These are phyloP conservation scores for Groenewaldozyma tartarivorans DNA, from an alignment of 805 yeast species.

Conservation along the genomic window DNA sequence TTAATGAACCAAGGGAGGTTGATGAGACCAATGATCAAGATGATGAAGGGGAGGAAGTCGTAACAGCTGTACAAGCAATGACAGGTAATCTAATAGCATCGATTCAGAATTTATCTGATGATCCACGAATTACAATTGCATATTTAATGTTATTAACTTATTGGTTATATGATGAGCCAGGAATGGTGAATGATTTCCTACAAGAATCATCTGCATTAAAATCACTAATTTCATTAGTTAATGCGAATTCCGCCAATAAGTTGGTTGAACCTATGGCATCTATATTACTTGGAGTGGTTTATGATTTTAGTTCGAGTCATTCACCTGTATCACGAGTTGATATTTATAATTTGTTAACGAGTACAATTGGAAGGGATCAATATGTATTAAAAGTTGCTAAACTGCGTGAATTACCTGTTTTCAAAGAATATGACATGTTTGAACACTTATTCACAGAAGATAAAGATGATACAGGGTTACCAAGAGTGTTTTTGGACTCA, in stretches of 20 bases:
- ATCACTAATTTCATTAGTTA: constrained; percentile 56
- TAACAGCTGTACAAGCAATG: constrained; percentile 63
- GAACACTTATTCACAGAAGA: constrained; percentile 40
- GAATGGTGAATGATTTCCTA: constrained; percentile 67
- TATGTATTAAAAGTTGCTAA: constrained; percentile 65
- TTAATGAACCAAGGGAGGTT: constrained; percentile 52
- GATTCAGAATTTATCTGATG: constrained; percentile 40
- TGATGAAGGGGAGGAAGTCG: constrained; percentile 53
- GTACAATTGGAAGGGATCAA: constrained; percentile 72
- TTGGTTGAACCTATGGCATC: constrained; percentile 67
- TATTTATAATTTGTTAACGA: constrained; percentile 51
- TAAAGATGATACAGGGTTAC: constrained; percentile 78
- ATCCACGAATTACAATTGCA: constrained; percentile 69
- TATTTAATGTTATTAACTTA: constrained; percentile 63
- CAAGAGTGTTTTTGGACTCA: constrained; percentile 64
- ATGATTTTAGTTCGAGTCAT: constrained; percentile 56
- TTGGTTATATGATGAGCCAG: constrained; percentile 71
- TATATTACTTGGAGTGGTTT: constrained; percentile 62
- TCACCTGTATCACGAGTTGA: constrained; percentile 51
- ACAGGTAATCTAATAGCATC: constrained; percentile 64
- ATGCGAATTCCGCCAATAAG: constrained; percentile 31
- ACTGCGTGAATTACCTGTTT: constrained; percentile 49
- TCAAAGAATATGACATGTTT: constrained; percentile 45
- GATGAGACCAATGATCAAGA: too few species aligned
- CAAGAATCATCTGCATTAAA: constrained; percentile 57